These are phyloP conservation scores for Sporobolomyces phaffii DNA, from an alignment of 768 basidiomycete species.

Conservation along the genomic window DNA sequence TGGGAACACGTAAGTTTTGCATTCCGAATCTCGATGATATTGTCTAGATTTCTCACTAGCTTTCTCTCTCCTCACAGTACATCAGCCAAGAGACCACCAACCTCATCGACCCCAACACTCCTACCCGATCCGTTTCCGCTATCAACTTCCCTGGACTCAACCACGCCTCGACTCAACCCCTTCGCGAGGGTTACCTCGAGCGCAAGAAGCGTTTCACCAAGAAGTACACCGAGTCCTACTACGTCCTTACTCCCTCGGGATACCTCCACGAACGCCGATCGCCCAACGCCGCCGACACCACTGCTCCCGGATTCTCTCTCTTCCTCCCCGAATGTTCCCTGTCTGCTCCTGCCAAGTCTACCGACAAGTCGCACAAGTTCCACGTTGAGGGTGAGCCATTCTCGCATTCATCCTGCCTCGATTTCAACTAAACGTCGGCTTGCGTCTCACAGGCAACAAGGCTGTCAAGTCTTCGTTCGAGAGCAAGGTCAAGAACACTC, in stretches of 20 bases:
- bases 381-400: too few species aligned
- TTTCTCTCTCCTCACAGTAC: background rate
- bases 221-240: slow-evolving; percentile 42
- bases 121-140: slow-evolving; percentile 27
- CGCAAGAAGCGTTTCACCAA: slow-evolving; percentile 45
- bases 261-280: slow-evolving; percentile 44
- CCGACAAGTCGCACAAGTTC: slow-evolving; percentile 35
- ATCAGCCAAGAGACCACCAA: slow-evolving; percentile 4
- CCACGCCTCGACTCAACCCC: slow-evolving; percentile 38
- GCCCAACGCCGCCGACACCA: slow-evolving; percentile 39
- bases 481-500: slow-evolving; percentile 33
- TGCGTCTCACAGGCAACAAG: too few species aligned
- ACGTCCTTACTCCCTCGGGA: slow-evolving; percentile 44
- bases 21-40: too few species aligned
- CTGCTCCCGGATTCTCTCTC: slow-evolving; percentile 41
- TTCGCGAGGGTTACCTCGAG: slow-evolving; percentile 43
- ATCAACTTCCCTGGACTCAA: slow-evolving; percentile 43
- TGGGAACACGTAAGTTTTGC: slow-evolving; percentile 24
- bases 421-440: too few species aligned
- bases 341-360: slow-evolving; percentile 35
- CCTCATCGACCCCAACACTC: slow-evolving; percentile 38
- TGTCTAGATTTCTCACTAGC: too few species aligned
- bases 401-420: too few species aligned
- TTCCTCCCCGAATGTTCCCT: slow-evolving; percentile 44
- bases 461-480: slow-evolving; percentile 10